Conservation (phyloP, 345 rosid genomes). For the Eucalyptus regnans region DNA sequence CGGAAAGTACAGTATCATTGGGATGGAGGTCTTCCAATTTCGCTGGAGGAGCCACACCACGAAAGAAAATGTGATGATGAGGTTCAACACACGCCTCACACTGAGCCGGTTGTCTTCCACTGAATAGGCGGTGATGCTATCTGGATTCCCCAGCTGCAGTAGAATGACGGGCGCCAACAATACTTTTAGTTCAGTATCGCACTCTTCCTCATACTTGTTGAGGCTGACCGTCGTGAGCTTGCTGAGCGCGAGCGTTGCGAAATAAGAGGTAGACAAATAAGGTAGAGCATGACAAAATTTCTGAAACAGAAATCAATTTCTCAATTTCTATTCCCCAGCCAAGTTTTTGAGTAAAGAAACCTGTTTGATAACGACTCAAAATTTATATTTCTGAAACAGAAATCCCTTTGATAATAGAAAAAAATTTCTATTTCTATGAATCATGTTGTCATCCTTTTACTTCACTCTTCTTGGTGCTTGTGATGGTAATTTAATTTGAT, state of each 20-base stretch:
- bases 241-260: not conserved
- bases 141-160: conserved; percentile 4
- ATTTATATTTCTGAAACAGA: too few species aligned
- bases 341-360: too few species aligned
- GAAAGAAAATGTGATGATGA: not conserved
- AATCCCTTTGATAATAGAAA: too few species aligned
- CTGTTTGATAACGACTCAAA: too few species aligned
- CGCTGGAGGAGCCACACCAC: not conserved
- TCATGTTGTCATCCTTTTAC: too few species aligned
- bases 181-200: not conserved
- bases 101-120: conserved; percentile 7
- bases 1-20: not conserved
- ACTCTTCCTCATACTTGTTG: not conserved
- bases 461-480: too few species aligned
- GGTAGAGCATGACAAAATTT: too few species aligned
- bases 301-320: too few species aligned
- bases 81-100: not conserved
- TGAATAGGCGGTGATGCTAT: conserved; percentile 5
- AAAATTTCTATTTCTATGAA: too few species aligned
- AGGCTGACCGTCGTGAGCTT: not conserved
- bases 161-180: conserved; percentile 7
- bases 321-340: too few species aligned
- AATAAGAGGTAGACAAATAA: not conserved
- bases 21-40: not conserved
- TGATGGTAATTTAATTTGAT: too few species aligned